Conservation (phyloP, 495 filamentous ascomycete species). For the Penicillium taxi region DNA sequence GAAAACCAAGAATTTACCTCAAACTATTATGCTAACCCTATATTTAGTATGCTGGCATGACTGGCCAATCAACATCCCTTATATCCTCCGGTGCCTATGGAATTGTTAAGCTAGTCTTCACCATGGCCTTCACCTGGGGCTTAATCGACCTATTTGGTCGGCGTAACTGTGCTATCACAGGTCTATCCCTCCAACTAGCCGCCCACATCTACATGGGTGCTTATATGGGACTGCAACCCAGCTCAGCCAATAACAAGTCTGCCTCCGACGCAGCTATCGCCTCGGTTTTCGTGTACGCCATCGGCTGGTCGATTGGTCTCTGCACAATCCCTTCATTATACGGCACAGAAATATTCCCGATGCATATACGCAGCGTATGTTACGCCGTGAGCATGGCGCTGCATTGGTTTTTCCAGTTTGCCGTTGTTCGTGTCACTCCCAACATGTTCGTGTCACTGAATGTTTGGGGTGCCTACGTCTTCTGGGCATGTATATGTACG, state of each 20-base stretch:
- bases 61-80: conserved; percentile 21
- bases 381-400: conserved; percentile 38
- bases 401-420: conserved; percentile 45
- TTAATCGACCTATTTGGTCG: conserved; percentile 39
- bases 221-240: conserved; percentile 36
- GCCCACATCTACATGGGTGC: conserved; percentile 38
- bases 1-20: too few species aligned
- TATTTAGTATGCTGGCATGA: conserved; percentile 27
- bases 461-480: conserved; percentile 41
- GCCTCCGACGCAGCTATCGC: conserved; percentile 39
- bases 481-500: conserved; percentile 37
- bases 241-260: conserved; percentile 23
- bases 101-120: conserved; percentile 40
- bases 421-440: conserved; percentile 40
- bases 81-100: conserved; percentile 40
- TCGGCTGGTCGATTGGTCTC: conserved; percentile 45
- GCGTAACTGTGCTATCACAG: conserved; percentile 29
- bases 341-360: conserved; percentile 43
- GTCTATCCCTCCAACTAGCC: conserved; percentile 30
- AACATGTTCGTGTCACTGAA: conserved; percentile 39
- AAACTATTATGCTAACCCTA: neutral
- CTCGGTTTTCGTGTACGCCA: conserved; percentile 40
- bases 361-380: conserved; percentile 36
- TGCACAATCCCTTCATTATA: conserved; percentile 44
- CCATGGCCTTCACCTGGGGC: conserved; percentile 41